Evolutionary conservation across 2,329 filamentous ascomycete species (phyloP), one percentile per base, ranked within the genome.

Genomic region (Ceratocystis destructans): DNA sequence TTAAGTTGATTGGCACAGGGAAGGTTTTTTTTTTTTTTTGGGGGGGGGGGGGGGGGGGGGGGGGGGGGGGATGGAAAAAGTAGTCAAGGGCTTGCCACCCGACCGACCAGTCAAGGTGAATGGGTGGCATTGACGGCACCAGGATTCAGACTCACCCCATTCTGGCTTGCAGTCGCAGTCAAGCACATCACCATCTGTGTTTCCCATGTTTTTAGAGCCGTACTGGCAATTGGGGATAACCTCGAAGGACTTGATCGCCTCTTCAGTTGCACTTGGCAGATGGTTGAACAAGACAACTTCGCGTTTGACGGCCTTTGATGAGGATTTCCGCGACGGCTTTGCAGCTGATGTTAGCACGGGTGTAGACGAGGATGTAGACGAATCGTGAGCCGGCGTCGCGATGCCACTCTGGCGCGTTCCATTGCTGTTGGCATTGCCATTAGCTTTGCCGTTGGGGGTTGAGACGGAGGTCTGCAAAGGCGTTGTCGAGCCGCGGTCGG

Each of bases 131-230:
- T 62, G 22, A 10, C 22, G 57, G 57, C 22, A 53, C 48, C 20
- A 25, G 48, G 45, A 48, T 68, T 67, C 63, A 64, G 66, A 82
- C 92, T 80, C 87, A 96, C 93, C 87, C 89, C 89, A 96, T 78
- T 96, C 90, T 77, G 96, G 90, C 71, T 83, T 81, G 77, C 94
- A 99, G 75, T 99, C 94, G 77, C 94, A 99, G 76, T 96, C 94
- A 75, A 97, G 81, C 68, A 89, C 79, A 76, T 88, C 93, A 77
- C 92, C 89, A 73, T 96, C 93, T 31, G 94, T 95, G 70, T 87
- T 88, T 64, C 94, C 94, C 77, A 97, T 86, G 70, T 89, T 85
- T 75, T 95, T 96, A 70, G 91, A 90, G 65, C 89, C 90, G 76
- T 99, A 99, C 44, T 89, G 87, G 75, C 93, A 97, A 71, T 90